Conservation (phyloP, 257 asterid genomes). For the Paraleonurus japonicus region DNA sequence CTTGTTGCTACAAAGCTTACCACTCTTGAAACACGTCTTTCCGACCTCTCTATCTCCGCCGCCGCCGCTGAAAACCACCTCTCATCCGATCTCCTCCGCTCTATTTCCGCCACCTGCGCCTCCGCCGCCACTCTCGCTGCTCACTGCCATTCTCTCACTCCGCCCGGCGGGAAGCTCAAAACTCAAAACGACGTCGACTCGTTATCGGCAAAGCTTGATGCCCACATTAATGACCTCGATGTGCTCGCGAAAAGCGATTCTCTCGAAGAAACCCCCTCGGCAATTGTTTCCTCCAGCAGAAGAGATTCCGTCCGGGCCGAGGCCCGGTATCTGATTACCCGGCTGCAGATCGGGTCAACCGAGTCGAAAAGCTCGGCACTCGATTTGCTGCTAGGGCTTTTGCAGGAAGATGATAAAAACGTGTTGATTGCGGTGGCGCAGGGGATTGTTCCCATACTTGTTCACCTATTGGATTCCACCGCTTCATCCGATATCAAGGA, state of each 20-base stretch:
- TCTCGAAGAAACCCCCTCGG: slow-evolving; percentile 25
- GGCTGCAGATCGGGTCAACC: slow-evolving; percentile 87
- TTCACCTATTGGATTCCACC: slow-evolving; percentile 65
- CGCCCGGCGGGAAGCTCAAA: slow-evolving; percentile 66
- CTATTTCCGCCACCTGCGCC: slow-evolving; percentile 51
- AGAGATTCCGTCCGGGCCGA: slow-evolving; percentile 65
- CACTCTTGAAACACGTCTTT: slow-evolving; percentile 49
- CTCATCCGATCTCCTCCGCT: slow-evolving; percentile 52
- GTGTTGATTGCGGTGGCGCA: slow-evolving; percentile 72
- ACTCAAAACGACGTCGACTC: slow-evolving; percentile 84
- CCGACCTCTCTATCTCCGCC: slow-evolving; percentile 36
- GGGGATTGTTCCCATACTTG: slow-evolving; percentile 82
- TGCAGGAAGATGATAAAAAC: slow-evolving; percentile 79
- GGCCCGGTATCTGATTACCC: slow-evolving; percentile 61
- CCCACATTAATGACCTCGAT: slow-evolving; percentile 61
- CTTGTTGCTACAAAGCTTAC: slow-evolving; percentile 50
- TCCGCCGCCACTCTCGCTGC: slow-evolving; percentile 46
- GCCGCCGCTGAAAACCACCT: slow-evolving; percentile 36
- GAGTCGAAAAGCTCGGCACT: slow-evolving; percentile 69
- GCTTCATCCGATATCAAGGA: slow-evolving; percentile 68
- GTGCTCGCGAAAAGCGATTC: slow-evolving; percentile 57
- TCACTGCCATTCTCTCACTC: slow-evolving; percentile 46
- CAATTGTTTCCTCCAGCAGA: slow-evolving; percentile 25
- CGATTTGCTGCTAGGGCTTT: slow-evolving; percentile 61
- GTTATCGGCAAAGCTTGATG: slow-evolving; percentile 54